A percentile compares a stretch with the other conserved stretches of the same genome.
Evolutionary conservation across 192 early-diverging fungal species (phyloP).

Genomic region (Coemansia sp.): DNA sequence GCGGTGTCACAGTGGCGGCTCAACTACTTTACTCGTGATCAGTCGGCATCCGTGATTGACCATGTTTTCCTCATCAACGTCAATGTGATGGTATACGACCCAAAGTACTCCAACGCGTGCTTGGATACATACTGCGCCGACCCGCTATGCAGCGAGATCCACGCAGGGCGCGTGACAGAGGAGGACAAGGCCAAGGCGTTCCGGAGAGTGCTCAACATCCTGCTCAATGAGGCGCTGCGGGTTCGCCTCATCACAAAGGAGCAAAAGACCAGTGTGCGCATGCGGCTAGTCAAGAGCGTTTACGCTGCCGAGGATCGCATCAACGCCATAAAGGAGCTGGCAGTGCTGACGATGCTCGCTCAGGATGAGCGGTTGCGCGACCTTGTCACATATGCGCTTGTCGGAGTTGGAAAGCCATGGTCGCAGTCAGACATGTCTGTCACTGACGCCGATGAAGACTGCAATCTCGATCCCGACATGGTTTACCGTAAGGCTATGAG

Average conservation of each 20-base stretch:
- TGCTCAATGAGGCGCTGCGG: slow-evolving; percentile 54
- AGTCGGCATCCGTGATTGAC: slow-evolving; percentile 51
- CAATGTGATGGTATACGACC: slow-evolving; percentile 49
- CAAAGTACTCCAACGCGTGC: slow-evolving; percentile 44
- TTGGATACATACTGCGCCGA: slow-evolving; percentile 47
- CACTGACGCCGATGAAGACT: slow-evolving; percentile 45
- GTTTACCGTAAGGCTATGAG: slow-evolving; percentile 53
- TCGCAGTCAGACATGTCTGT: slow-evolving; percentile 30
- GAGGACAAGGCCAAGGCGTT: slow-evolving; percentile 55
- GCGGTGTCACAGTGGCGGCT: slow-evolving; percentile 56
- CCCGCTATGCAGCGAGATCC: slow-evolving; percentile 53
- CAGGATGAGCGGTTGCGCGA: slow-evolving; percentile 45
- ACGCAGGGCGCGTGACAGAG: slow-evolving; percentile 41
- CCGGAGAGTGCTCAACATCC: slow-evolving; percentile 46
- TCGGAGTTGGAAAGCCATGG: slow-evolving; percentile 35
- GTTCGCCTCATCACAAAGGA: slow-evolving; percentile 48
- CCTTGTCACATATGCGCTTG: slow-evolving; percentile 38
- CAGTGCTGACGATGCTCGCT: slow-evolving; percentile 45
- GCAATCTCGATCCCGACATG: slow-evolving; percentile 52
- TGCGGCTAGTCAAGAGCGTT: slow-evolving; percentile 44
- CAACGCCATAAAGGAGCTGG: slow-evolving; percentile 40
- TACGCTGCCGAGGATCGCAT: slow-evolving; percentile 44
- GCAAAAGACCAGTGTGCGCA: slow-evolving; percentile 44
- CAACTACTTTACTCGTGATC: slow-evolving; percentile 48
- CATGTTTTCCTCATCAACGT: slow-evolving; percentile 51